phyloP scores from a whole-genome alignment of 2,329 filamentous ascomycete species.

The Clarireedia monteithiana region DNA sequence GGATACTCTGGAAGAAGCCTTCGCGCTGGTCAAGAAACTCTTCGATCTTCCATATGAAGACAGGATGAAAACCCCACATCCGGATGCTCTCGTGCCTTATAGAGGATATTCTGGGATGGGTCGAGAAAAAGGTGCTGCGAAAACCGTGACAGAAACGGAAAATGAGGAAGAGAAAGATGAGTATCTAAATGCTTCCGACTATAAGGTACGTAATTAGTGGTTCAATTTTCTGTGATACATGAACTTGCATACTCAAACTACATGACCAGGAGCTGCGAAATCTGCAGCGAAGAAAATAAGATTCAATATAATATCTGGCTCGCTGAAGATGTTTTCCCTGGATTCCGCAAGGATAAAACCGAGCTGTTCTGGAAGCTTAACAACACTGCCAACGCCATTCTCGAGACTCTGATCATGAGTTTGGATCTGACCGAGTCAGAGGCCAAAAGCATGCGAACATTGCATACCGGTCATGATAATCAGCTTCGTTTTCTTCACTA shows the following conservation, averaged over 20 bases:
- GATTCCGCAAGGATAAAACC: conserved; percentile 39
- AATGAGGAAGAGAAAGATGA: conserved; percentile 32
- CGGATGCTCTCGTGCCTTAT: conserved; percentile 40
- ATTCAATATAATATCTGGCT: conserved; percentile 43
- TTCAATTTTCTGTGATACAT: background rate
- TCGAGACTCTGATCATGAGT: conserved; percentile 39
- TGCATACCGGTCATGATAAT: conserved; percentile 48
- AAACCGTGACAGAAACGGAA: conserved; percentile 33
- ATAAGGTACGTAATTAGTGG: background rate
- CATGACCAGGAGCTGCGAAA: conserved; percentile 41
- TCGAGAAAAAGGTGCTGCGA: conserved; percentile 42
- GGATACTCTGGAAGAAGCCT: too few relatives aligned
- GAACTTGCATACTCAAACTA: background rate
- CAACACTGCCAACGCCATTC: conserved; percentile 34
- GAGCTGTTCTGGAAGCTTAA: conserved; percentile 42
- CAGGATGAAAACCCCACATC: conserved; percentile 42
- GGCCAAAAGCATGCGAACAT: conserved; percentile 32
- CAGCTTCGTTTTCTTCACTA: conserved; percentile 44
- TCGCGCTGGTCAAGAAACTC: conserved; percentile 24
- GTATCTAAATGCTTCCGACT: background rate
- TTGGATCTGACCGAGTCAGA: conserved; percentile 39
- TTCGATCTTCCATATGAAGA: conserved; percentile 37
- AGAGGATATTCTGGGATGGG: conserved; percentile 48
- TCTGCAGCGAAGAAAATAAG: conserved; percentile 38
- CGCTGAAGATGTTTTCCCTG: conserved; percentile 36